phyloP scores from a whole-genome alignment of 2,329 filamentous ascomycete species.

The Blastomyces parvus region DNA sequence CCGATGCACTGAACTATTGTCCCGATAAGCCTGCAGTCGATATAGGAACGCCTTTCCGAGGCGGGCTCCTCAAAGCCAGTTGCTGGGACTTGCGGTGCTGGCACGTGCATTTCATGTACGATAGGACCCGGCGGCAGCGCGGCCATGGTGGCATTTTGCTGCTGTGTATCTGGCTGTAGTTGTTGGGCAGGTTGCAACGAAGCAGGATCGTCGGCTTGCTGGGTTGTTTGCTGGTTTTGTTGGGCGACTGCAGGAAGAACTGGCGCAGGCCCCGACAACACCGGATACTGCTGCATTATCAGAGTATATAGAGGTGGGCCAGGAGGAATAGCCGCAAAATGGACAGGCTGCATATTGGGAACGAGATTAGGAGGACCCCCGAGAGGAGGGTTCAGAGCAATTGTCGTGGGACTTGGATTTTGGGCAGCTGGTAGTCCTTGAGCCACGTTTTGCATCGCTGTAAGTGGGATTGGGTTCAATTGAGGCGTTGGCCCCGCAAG shows the following conservation, averaged over 20 bases:
- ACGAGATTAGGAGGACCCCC: background rate
- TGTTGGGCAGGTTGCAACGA: background rate
- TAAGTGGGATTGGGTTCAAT: background rate
- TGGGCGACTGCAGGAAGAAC: background rate
- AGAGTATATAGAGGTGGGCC: background rate
- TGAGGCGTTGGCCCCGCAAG: background rate
- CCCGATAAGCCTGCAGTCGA: slow-evolving; percentile 18
- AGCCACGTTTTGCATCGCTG: background rate
- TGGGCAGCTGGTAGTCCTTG: background rate
- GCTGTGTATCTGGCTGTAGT: background rate
- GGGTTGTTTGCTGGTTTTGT: background rate
- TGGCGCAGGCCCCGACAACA: background rate
- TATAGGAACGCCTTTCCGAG: background rate
- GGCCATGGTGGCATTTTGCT: background rate
- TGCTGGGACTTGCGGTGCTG: background rate
- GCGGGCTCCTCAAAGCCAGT: background rate
- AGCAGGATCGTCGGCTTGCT: background rate
- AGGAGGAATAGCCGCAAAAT: background rate
- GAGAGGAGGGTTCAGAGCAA: background rate
- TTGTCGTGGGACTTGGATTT: background rate
- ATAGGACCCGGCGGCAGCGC: background rate
- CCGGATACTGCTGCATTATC: background rate
- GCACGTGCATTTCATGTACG: background rate
- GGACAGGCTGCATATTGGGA: background rate
- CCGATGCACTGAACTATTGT: slow-evolving; percentile 22